These are phyloP conservation scores for Arxiozyma bovina DNA, from an alignment of 1,139 yeast species.

Conservation along the genomic window DNA sequence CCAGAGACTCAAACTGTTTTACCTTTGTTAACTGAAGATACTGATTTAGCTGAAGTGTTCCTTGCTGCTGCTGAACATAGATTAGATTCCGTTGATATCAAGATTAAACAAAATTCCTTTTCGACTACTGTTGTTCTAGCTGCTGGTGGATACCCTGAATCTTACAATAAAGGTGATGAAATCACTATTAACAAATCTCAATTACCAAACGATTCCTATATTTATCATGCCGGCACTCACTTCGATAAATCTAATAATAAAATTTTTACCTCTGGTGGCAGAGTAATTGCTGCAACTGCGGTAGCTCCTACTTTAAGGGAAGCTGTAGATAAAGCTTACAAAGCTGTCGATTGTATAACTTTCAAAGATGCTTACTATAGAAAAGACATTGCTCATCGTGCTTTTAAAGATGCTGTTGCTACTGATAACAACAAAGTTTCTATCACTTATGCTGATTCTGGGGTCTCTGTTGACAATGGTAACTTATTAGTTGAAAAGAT, in stretches of 20 bases:
- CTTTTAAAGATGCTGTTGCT: conserved; percentile 52
- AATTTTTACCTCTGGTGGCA: conserved; percentile 84
- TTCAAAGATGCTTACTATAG: conserved; percentile 77
- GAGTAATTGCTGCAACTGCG: conserved; percentile 94
- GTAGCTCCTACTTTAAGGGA: conserved; percentile 64
- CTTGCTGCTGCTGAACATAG: conserved; percentile 93
- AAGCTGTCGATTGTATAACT: conserved; percentile 66
- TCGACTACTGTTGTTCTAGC: conserved; percentile 93
- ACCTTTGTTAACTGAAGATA: conserved; percentile 71
- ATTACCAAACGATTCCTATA: conserved; percentile 47
- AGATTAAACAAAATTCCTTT: conserved; percentile 50
- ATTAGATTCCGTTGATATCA: conserved; percentile 71
- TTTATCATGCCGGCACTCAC: conserved; percentile 94
- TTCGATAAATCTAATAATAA: conserved; percentile 40
- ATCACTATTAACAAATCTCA: conserved; percentile 49
- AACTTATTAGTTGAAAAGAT: conserved; percentile 82
- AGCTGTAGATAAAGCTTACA: conserved; percentile 80
- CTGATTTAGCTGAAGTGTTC: conserved; percentile 87
- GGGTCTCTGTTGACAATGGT: conserved; percentile 96
- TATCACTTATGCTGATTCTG: conserved; percentile 85
- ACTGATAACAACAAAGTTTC: conserved; percentile 19
- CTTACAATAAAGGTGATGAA: conserved; percentile 77
- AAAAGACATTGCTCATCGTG: conserved; percentile 92
- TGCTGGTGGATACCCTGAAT: conserved; percentile 94
- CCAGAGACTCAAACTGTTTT: conserved; percentile 97